Base-by-base conservation (phyloP, 441 rosid species). In the Arabidopsis hybrid region DNA sequence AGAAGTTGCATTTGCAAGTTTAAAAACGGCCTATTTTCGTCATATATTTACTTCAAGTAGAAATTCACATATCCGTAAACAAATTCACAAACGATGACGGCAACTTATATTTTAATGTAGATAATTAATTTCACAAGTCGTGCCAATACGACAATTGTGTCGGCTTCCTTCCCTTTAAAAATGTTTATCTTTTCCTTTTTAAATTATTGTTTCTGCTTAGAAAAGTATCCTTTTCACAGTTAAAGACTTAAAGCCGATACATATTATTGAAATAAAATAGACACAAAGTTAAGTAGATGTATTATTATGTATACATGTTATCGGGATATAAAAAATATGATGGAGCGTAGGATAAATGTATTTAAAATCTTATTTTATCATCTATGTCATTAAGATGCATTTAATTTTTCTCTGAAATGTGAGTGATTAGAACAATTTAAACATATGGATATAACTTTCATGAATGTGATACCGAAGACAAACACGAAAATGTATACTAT, bases 111-210 rank as follows among this genome's bases (percentile, higher is more conserved):
- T 40, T 29, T 26, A 14, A 35, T 57, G 10, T 12, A 3, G 35
- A 13, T 31, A 4, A 13, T 21, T 55, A 64, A 5, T 72, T 56
- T 62, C 8, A 64, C 56, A 64, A 55, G 57, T 55, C 71, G 18
- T 72, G 39, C 36, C 38, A 26, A 50, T 58, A 59, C 61, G 78
- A 74, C 63, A 67, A 60, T 51, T 74, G 55, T 74, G 63, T 67
- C 73, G 56, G 61, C 40, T 51, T 60, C 67, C 3, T 32, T 74
- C 53, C 26, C 49, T 51, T 66, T 67, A 0, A 32, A 60, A 17
- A 51, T 67, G 46, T 21, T 42, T 42, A 56, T 42, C 34, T 51
- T 67, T 60, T 74, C 14, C 40, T 60, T 60, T 63, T 5, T 3
- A 26, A 29, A 14, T 26, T 8, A 43, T 43, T 32, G 14, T 62